Evolutionary conservation across 2,329 filamentous ascomycete genomes (phyloP).

Genomic region (Tolypocladium tundrense): DNA sequence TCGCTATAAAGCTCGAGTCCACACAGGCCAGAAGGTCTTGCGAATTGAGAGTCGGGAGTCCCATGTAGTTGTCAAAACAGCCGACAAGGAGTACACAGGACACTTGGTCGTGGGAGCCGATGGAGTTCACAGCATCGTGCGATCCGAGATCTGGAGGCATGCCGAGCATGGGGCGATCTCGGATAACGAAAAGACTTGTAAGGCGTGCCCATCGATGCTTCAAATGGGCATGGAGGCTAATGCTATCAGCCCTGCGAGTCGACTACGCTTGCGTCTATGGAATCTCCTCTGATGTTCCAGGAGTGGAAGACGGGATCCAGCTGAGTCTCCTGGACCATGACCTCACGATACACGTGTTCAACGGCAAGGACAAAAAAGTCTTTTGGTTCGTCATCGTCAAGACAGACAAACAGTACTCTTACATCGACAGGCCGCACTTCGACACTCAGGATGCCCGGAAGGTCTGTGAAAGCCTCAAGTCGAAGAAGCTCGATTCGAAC

Average conservation of each 20-base stretch:
- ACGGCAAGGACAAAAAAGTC: constrained; percentile 15
- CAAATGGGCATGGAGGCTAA: background rate
- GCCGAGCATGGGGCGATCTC: constrained; percentile 12
- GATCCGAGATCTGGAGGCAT: constrained; percentile 15
- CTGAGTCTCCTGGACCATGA: constrained; percentile 12
- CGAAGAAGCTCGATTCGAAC: background rate
- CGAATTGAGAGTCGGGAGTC: constrained; percentile 3
- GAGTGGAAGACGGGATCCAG: constrained; percentile 7
- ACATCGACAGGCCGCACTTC: background rate
- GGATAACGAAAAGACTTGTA: constrained; percentile 6
- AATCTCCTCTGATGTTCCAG: constrained; percentile 17
- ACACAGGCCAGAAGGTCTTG: constrained; percentile 8
- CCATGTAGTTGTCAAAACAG: constrained; percentile 16
- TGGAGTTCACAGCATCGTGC: constrained; percentile 25
- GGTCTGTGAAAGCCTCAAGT: constrained; percentile 1
- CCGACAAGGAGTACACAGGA: constrained; percentile 19
- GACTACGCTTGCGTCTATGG: constrained; percentile 25
- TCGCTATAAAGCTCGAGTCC: constrained; percentile 14
- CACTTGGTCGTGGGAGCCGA: constrained; percentile 26
- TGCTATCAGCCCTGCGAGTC: constrained; percentile 1
- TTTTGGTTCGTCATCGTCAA: constrained; percentile 27
- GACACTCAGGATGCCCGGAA: background rate
- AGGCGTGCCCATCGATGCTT: background rate
- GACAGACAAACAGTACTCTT: constrained; percentile 2
- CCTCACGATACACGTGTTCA: constrained; percentile 15